Base-by-base conservation (phyloP, 2,329 filamentous ascomycete genomes). In the Verticillium nonalfalfae region DNA sequence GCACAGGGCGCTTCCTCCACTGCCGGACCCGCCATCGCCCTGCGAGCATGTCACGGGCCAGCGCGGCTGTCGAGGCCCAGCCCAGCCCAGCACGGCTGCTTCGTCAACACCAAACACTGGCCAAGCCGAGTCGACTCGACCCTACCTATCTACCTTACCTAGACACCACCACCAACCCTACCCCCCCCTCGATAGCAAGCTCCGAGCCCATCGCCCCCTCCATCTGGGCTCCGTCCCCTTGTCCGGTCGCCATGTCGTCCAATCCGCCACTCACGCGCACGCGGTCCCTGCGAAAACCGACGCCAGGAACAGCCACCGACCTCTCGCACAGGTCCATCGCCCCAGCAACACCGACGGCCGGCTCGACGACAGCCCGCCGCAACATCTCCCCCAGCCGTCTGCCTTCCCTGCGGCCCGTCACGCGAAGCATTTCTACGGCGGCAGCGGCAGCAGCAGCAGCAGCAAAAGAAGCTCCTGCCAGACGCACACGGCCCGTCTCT, bases 201-300 rank as follows among this genome's bases (percentile, higher is more conserved):
- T 5, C 9, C 40, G 40, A 50, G 3, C 9, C n/a, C 15, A 10
- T 18, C 1, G 40, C n/a, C 40, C n/a, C 40, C n/a, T 18, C n/a
- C 40, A 50, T 50, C 21, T 18, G 11, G 33, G 26, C 26, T 21
- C 7, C 34, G n/a, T 21, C 5, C 26, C 5, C 54, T 31, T 56
- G 13, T 9, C 26, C 26, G 15, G 7, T 31, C 15, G 13, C 13
- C 54, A 56, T 78, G 56, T 78, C 79, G 7, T 69, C 58, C 15
- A 45, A 45, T 13, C 26, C 45, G n/a, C 34, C 71, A 31, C 67
- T 80, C 64, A 72, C 76, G 59, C 78, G 81, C 59, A 74, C 80
- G 35, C 77, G 80, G 18, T 83, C 82, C 2, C 66, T 84, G 61
- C 80, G 81, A 39, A 79, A 79, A 62, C 79, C 75, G 18, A 67